Evolutionary conservation across 306 rosid genomes (phyloP).

Genomic region (Casuarina glauca): DNA sequence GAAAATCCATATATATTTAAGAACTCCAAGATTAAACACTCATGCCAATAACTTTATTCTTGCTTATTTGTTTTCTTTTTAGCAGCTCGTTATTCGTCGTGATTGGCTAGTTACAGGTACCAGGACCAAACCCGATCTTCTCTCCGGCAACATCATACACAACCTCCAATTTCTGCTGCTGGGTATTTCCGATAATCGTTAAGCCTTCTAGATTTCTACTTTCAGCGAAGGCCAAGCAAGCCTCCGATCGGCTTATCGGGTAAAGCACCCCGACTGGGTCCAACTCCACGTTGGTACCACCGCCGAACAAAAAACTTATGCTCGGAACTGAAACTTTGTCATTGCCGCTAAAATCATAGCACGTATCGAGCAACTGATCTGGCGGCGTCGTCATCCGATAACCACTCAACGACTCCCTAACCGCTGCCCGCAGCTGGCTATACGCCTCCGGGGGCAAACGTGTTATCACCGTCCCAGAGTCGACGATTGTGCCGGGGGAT

Average conservation of each 20-base stretch:
- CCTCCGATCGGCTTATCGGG: slow-evolving; percentile 24
- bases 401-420: slow-evolving; percentile 40
- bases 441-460: slow-evolving; percentile 65
- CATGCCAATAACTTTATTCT: no score
- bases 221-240: slow-evolving; percentile 37
- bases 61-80: no score
- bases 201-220: not conserved
- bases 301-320: slow-evolving; percentile 40
- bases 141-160: slow-evolving; percentile 7
- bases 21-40: no score
- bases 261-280: slow-evolving; percentile 34
- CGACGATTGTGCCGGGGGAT: slow-evolving; percentile 51
- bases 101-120: not conserved
- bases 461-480: slow-evolving; percentile 74
- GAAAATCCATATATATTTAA: no score
- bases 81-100: no score
- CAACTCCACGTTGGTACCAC: slow-evolving; percentile 33
- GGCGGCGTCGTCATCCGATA: slow-evolving; percentile 29
- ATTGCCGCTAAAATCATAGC: slow-evolving; percentile 50
- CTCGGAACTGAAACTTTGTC: slow-evolving; percentile 30
- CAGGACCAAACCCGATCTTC: not conserved
- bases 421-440: slow-evolving; percentile 29
- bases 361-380: slow-evolving; percentile 57
- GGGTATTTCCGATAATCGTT: slow-evolving; percentile 1
- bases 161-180: not conserved